phyloP scores from a whole-genome alignment of 2,329 filamentous ascomycete genomes.

The Thelonectria olida region DNA sequence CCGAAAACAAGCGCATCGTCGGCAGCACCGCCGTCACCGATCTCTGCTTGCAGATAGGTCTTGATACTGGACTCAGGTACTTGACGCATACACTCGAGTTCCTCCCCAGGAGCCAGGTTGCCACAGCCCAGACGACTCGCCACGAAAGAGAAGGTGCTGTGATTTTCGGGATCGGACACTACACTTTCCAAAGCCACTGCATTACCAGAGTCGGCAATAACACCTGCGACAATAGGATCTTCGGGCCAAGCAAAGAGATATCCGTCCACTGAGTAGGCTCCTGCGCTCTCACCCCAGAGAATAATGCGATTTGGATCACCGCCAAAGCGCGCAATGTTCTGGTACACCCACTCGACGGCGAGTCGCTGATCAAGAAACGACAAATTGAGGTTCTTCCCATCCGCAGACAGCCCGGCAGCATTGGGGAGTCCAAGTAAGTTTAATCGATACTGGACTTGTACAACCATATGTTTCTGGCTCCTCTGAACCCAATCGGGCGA shows the following conservation, averaged over 20 bases:
- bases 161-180: slow-evolving; percentile 14
- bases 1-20: slow-evolving; percentile 23
- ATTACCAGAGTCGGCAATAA: slow-evolving; percentile 31
- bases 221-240: slow-evolving; percentile 24
- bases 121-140: slow-evolving; percentile 18
- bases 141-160: slow-evolving; percentile 19
- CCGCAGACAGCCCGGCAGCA: background rate
- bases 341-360: slow-evolving; percentile 31
- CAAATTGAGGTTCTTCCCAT: slow-evolving; percentile 24
- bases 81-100: slow-evolving; percentile 25
- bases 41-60: slow-evolving; percentile 25
- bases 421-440: slow-evolving; percentile 29
- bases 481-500: slow-evolving; percentile 27
- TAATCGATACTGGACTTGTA: slow-evolving; percentile 29
- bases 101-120: background rate
- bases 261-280: slow-evolving; percentile 24
- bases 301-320: slow-evolving; percentile 28
- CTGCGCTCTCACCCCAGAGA: slow-evolving; percentile 32
- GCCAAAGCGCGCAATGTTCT: slow-evolving; percentile 30
- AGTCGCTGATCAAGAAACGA: slow-evolving; percentile 30
- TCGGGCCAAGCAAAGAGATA: slow-evolving; percentile 30
- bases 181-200: slow-evolving; percentile 22
- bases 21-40: slow-evolving; percentile 24
- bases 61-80: slow-evolving; percentile 14
- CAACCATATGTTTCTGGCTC: slow-evolving; percentile 30